Conservation (phyloP, 1,284 basidiomycete genomes). For the Amylostereum chailletii region DNA sequence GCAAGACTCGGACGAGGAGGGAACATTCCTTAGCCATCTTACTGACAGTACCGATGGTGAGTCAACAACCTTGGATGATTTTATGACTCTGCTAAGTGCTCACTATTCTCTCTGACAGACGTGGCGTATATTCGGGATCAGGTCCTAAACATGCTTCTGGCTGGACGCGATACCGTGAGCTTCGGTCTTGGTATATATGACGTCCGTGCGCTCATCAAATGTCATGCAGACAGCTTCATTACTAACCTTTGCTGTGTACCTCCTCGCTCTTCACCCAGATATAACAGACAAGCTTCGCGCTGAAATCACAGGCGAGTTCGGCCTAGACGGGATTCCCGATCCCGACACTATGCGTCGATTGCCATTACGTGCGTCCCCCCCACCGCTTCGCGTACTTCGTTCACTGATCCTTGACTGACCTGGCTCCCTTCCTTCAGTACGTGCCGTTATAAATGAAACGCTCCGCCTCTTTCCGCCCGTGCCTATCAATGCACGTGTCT, state of each 20-base stretch:
- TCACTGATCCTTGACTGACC: too few species aligned
- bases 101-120: slow-evolving; percentile 26
- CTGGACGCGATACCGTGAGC: slow-evolving; percentile 61
- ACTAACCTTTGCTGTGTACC: slow-evolving; percentile 57
- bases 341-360: slow-evolving; percentile 45
- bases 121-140: slow-evolving; percentile 56
- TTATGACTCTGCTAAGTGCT: neutral
- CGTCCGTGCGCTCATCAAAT: neutral
- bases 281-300: slow-evolving; percentile 44
- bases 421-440: slow-evolving; percentile 28
- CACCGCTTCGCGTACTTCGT: too few species aligned
- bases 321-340: slow-evolving; percentile 34
- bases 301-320: slow-evolving; percentile 50
- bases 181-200: neutral
- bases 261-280: slow-evolving; percentile 53
- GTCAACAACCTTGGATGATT: slow-evolving; percentile 8
- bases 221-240: slow-evolving; percentile 43
- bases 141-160: slow-evolving; percentile 63
- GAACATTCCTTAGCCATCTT: slow-evolving; percentile 58
- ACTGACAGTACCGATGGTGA: slow-evolving; percentile 53
- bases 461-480: slow-evolving; percentile 60
- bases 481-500: slow-evolving; percentile 44
- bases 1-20: slow-evolving; percentile 26
- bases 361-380: slow-evolving; percentile 45
- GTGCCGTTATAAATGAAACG: slow-evolving; percentile 58